These are phyloP conservation scores for Hericium erinaceus DNA, from an alignment of 768 basidiomycete species.

Conservation along the genomic window DNA sequence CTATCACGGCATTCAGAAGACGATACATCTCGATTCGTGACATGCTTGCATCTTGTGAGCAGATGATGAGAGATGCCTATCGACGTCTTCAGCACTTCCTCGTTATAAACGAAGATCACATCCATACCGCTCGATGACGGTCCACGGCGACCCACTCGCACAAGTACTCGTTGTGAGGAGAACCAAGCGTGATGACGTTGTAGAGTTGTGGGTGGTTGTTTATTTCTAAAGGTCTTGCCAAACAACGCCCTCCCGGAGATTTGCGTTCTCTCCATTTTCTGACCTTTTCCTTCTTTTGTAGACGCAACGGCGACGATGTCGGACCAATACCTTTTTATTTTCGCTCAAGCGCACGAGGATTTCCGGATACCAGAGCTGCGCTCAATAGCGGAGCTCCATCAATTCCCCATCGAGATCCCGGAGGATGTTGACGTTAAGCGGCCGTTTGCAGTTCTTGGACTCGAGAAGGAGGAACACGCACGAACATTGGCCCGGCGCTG, in stretches of 20 bases:
- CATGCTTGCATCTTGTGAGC: neutral
- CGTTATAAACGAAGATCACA: no score
- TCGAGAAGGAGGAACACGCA: conserved; percentile 69
- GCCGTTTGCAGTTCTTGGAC: conserved; percentile 66
- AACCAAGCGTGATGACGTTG: neutral
- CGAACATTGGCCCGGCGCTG: conserved; percentile 65
- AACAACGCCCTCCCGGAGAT: neutral
- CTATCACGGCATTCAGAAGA: conserved; percentile 16
- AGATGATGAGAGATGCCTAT: no score
- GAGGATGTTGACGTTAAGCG: conserved; percentile 43
- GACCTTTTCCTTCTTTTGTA: no score
- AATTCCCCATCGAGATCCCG: conserved; percentile 41
- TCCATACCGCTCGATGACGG: no score
- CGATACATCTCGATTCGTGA: neutral
- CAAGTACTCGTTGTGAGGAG: neutral
- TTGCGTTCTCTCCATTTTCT: no score
- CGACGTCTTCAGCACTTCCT: no score
- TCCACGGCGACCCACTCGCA: no score
- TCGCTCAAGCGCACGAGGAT: conserved; percentile 73
- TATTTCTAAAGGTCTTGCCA: neutral
- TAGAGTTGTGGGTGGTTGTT: neutral
- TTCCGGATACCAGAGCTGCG: conserved; percentile 79
- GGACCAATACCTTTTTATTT: conserved; percentile 50
- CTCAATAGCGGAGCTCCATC: conserved; percentile 68
- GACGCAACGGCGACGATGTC: conserved; percentile 1